Conservation (phyloP, 345 rosid species). For the Gossypium rotundifolium region DNA sequence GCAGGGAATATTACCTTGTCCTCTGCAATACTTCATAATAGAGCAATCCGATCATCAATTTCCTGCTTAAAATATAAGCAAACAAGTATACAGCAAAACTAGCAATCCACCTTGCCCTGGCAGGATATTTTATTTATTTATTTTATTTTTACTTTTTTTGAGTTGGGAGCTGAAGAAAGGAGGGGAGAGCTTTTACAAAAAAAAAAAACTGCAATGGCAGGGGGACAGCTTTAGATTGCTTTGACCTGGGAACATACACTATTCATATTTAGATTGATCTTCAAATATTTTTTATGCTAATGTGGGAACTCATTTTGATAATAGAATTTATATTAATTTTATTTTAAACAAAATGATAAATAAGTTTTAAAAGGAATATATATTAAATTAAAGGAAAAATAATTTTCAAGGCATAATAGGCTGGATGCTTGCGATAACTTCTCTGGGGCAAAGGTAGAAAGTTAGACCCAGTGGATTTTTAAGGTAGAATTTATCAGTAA, state of each 20-base stretch:
- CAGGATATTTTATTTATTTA: not conserved
- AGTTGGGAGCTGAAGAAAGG: not conserved
- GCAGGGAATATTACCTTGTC: conserved; percentile 91
- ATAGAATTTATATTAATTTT: not conserved
- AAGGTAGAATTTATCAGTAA: not conserved
- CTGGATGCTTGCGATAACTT: conserved; percentile 1
- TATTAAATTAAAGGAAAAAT: not conserved
- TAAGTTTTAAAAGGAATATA: not conserved
- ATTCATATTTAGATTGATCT: not conserved
- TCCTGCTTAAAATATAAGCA: not conserved
- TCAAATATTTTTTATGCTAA: not conserved
- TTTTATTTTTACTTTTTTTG: too few relatives aligned
- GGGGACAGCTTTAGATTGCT: not conserved
- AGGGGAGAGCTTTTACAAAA: not conserved
- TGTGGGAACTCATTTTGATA: not conserved
- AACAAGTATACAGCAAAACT: not conserved
- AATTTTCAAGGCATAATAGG: not conserved
- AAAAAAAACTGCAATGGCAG: not conserved
- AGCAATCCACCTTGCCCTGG: not conserved
- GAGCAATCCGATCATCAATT: not conserved
- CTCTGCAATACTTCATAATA: conserved; percentile 67
- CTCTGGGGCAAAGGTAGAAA: not conserved
- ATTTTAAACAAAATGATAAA: not conserved
- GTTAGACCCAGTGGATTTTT: not conserved
- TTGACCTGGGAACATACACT: not conserved